Base-by-base conservation (phyloP, 202 grass and related monocot species). In the Sporobolus alterniflorus region DNA sequence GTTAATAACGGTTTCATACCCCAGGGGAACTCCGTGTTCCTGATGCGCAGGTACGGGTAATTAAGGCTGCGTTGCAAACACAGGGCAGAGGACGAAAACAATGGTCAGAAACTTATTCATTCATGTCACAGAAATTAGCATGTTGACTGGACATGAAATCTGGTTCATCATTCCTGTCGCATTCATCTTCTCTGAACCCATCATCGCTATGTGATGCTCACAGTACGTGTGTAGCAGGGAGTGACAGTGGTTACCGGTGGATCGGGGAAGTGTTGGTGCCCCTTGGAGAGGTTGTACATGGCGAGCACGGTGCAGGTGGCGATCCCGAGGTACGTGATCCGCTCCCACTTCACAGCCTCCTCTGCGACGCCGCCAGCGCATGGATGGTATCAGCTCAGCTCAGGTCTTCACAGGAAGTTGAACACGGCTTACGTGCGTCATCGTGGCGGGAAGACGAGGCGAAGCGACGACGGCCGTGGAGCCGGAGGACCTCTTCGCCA, bases 331-430 rank as follows among this genome's bases (percentile, higher is more conserved):
- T 85, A 88, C 1, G 88, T 85, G 46, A 90, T 90, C 77, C 85
- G 75, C 88, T 93, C 81, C 88, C 91, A 93, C 63, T 88, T 93
- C n/a, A 44, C 74, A 11, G 91, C 85, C 84, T 93, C 88, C 65
- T 88, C 91, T 93, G 78, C 13, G n/a, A 26, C 52, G 41, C 1
- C 33, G 28, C 11, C 36, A 39, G 36, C 36, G 3, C 36, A 16
- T 46, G 44, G 1, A 14, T n/a, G 6, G 5, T 2, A 17, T 46
- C 21, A 69, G 36, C 66, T 69, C 24, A 28, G 42, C 22, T 47
- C 24, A 54, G 20, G n/a, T 8, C 7, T 3, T 3, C 24, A 14
- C 54, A 12, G 8, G 12, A 2, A 17, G 22, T 9, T 24, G 4
- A 39, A 24, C 1, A 16, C 10, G 22, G 34, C 30, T 40, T 32